Conservation (phyloP, 345 rosid species). For the Arabis alpina region DNA sequence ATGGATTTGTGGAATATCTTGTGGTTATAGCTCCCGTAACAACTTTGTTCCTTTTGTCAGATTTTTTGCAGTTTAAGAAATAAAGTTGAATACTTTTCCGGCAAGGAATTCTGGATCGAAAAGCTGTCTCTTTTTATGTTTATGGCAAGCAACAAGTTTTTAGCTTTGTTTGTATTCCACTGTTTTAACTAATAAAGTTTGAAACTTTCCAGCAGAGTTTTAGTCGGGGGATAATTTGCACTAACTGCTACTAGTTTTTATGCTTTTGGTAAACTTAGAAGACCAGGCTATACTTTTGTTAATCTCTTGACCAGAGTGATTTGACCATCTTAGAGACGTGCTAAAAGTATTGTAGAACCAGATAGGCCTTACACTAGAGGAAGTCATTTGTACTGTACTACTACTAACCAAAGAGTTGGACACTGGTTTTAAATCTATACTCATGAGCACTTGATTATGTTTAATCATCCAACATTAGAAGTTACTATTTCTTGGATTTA, state of each 20-base stretch:
- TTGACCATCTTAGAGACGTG: conserved; percentile 2
- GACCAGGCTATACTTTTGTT: too few relatives aligned
- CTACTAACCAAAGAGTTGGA: conserved; percentile 5
- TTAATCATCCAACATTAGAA: too few relatives aligned
- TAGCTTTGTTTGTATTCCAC: conserved; percentile 32
- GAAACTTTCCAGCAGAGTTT: conserved; percentile 19
- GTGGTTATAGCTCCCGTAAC: conserved; percentile 3
- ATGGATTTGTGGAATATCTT: background rate
- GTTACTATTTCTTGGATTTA: too few relatives aligned
- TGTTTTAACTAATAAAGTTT: conserved; percentile 21
- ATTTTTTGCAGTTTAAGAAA: conserved; percentile 9
- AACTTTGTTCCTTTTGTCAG: background rate
- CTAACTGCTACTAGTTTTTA: conserved; percentile 12
- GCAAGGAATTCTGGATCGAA: background rate
- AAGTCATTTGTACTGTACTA: background rate
- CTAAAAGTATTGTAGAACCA: background rate
- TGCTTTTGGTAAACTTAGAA: background rate
- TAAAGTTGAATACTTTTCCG: conserved; percentile 12
- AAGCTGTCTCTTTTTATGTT: conserved; percentile 22
- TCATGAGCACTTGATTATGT: too few relatives aligned
- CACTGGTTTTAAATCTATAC: too few relatives aligned
- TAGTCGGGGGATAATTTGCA: background rate
- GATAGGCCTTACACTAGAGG: conserved; percentile 1
- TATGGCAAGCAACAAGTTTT: conserved; percentile 23
- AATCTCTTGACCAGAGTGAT: conserved; percentile 4